A percentile compares a stretch with the other conserved stretches of the same genome.
Evolutionary conservation across 2,329 filamentous ascomycete species (phyloP).

Genomic region (Ophiostoma tasmaniense): DNA sequence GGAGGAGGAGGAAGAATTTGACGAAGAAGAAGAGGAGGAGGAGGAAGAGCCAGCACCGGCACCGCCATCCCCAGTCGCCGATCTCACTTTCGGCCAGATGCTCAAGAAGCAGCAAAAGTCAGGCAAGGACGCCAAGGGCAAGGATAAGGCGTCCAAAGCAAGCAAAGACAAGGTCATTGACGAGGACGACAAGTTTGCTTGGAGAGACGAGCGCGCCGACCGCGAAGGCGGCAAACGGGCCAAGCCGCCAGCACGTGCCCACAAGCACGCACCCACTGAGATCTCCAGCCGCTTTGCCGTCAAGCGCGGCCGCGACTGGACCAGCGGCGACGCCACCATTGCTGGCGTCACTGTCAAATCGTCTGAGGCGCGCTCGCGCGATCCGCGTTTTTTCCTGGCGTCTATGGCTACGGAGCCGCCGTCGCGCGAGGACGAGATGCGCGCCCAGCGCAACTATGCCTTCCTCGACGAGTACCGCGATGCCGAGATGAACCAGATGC

Average conservation of each 20-base stretch:
- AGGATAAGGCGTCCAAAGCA: constrained; percentile 6
- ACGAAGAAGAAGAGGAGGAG: constrained; percentile 7
- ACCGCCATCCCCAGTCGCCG: constrained; percentile 8
- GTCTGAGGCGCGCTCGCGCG: constrained; percentile 45
- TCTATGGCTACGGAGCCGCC: constrained; percentile 36
- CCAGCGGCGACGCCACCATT: constrained; percentile 18
- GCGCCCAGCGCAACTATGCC: constrained; percentile 64
- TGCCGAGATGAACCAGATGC: constrained; percentile 71
- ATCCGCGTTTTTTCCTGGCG: constrained; percentile 79
- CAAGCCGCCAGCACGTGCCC: constrained; percentile 33
- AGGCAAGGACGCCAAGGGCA: constrained; percentile 3
- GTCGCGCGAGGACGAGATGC: constrained; percentile 41
- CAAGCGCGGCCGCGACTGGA: constrained; percentile 59
- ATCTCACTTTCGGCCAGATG: constrained; percentile 18
- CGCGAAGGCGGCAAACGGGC: neutral
- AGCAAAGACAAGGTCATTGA: neutral
- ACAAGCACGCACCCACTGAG: constrained; percentile 83
- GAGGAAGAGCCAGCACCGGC: constrained; percentile 14
- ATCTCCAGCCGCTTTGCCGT: constrained; percentile 78
- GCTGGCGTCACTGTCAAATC: constrained; percentile 43
- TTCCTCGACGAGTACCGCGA: constrained; percentile 84
- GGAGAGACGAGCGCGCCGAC: neutral
- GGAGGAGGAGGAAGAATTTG: constrained; percentile 30
- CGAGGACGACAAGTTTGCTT: neutral
- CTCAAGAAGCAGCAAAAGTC: constrained; percentile 14